Conservation (phyloP, 2,329 filamentous ascomycete genomes). For the Colletotrichum phormii region DNA sequence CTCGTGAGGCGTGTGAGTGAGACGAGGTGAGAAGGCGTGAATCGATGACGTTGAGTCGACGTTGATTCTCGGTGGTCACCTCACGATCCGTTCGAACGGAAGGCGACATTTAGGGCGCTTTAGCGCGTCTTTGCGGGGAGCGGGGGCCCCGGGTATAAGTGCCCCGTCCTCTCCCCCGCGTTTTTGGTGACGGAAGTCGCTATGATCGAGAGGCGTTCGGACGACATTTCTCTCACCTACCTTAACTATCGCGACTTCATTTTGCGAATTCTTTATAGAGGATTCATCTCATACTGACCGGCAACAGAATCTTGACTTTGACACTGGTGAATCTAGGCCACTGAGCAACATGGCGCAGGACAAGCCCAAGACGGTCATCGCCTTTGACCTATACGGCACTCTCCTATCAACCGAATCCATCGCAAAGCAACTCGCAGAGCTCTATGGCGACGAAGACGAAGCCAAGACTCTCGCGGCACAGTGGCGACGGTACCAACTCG, state of each 20-base stretch:
- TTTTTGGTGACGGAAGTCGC: constrained; percentile 2
- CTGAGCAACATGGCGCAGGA: not conserved
- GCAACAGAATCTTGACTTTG: not conserved
- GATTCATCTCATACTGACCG: not conserved
- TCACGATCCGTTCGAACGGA: not conserved
- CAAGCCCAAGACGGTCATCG: constrained; percentile 61
- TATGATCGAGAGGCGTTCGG: not conserved
- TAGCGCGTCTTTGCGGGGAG: not conserved
- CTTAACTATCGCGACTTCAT: not conserved
- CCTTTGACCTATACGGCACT: constrained; percentile 83
- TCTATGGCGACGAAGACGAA: constrained; percentile 66
- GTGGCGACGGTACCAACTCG: constrained; percentile 78
- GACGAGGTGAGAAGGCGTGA: not conserved
- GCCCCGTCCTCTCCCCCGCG: constrained; percentile 15
- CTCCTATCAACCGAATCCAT: constrained; percentile 79
- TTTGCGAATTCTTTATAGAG: not conserved
- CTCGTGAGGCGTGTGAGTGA: not conserved
- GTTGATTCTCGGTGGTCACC: not conserved
- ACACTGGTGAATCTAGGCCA: not conserved
- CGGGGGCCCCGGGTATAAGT: constrained; percentile 1
- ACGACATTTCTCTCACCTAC: not conserved
- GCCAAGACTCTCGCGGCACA: constrained; percentile 67
- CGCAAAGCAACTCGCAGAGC: constrained; percentile 64
- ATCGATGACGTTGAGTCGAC: constrained; percentile 27
- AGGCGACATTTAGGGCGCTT: constrained; percentile 12